Evolutionary conservation across 495 filamentous ascomycete genomes (phyloP), one percentile per base, ranked within the genome.

Genomic region (Podospora appendiculata): DNA sequence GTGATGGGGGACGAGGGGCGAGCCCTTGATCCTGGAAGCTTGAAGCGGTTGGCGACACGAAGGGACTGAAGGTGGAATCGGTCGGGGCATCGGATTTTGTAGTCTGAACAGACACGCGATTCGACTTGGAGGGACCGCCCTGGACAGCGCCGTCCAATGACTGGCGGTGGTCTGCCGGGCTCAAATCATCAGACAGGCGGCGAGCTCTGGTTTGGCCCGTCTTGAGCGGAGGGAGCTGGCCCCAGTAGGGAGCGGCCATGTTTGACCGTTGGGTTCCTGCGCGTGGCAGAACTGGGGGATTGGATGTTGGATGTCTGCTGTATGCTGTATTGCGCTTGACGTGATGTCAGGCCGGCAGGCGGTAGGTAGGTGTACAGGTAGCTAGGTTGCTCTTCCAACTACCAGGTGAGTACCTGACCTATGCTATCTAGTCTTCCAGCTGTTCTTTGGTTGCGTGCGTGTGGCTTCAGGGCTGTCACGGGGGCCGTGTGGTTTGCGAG

Each of bases 31-130:
- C 70, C 38, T 59, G 65, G 56, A 78, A 75, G 57, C 62, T 74
- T 18, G 76, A 73, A 45, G 67, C 59, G 44, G 72, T 72, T 12
- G 77, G 76, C 38, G 75, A 78, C 48, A 61, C 74, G 51, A 74
- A 73, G 43, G 76, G 72, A 51, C 73, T 78, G 51, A 74, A 60
- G 19, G 75, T 79, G 33, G 75, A 76, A 12, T 79, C 69, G 53
- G 75, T 74, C 35, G 67, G 67, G 41, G 70, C 70, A 47, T 72
- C 68, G 53, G 74, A 71, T 55, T 65, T 69, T 61, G 68, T 65
- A 58, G 71, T 71, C 60, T 75, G 72, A 41, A 64, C 54, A 16
- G 71, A 73, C 48, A 56, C 55, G 50, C 74, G 67, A 57, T 70
- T 70, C 52, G 69, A 60, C 57, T 58, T 62, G 43, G 70, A 51